A percentile compares a stretch with the other conserved stretches of the same genome.
Conservation (phyloP, 192 early-diverging fungal species). For the Umbelopsis vinacea region DNA sequence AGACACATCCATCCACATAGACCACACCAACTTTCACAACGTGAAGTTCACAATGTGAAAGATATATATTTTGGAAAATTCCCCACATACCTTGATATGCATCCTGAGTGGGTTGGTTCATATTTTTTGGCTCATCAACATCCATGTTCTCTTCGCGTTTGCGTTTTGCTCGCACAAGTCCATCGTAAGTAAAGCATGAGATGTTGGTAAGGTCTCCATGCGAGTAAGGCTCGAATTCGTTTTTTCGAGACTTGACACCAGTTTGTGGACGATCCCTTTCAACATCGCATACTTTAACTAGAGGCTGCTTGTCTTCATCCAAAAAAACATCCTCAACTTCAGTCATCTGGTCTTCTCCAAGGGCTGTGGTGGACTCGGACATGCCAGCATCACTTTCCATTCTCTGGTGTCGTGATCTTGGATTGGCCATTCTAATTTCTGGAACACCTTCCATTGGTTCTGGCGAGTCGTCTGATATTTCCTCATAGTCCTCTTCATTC, state of each 20-base stretch:
- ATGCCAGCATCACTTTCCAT: constrained; percentile 25
- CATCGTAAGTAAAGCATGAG: constrained; percentile 31
- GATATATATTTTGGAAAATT: no score
- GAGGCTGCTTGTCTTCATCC: constrained; percentile 48
- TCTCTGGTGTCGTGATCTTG: constrained; percentile 15
- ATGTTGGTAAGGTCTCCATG: constrained; percentile 68
- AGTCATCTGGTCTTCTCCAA: constrained; percentile 6
- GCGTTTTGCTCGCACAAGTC: neutral
- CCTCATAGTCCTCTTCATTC: constrained; percentile 89
- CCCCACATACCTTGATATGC: constrained; percentile 5
- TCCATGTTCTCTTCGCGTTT: neutral
- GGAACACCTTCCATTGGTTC: constrained; percentile 4
- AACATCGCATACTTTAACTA: constrained; percentile 50
- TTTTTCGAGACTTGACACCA: constrained; percentile 55
- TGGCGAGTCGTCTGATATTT: constrained; percentile 1
- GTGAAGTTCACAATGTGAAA: no score
- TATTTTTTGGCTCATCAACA: neutral
- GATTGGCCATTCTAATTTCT: neutral
- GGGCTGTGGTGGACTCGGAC: constrained; percentile 14
- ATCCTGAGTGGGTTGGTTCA: neutral
- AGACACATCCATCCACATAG: neutral
- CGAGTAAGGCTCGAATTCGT: constrained; percentile 66
- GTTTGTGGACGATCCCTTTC: constrained; percentile 54
- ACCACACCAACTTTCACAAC: no score
- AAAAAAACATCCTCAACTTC: constrained; percentile 10